These are phyloP conservation scores for Tetradesmus lagerheimii DNA, from an alignment of 139 green algal genomes.

Conservation along the genomic window DNA sequence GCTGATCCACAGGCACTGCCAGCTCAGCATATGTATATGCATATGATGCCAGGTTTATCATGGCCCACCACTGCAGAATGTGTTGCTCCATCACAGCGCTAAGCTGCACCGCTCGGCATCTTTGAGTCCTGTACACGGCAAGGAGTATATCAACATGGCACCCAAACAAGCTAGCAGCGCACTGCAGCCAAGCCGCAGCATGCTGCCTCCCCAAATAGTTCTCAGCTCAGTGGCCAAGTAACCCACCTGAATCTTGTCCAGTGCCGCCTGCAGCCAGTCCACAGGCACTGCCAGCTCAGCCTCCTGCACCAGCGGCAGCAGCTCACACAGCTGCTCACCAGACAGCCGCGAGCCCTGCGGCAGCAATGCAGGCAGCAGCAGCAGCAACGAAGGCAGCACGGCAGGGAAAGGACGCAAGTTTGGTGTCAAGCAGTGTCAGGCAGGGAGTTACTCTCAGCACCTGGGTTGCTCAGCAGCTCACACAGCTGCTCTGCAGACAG, in stretches of 20 bases:
- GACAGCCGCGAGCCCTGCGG: slow-evolving; percentile 8
- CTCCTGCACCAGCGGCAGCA: slow-evolving; percentile 38
- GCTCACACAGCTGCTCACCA: slow-evolving; percentile 32
- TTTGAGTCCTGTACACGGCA: too few species aligned
- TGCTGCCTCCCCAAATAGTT: neutral
- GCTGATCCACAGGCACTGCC: neutral
- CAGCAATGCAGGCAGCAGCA: neutral
- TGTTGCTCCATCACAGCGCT: too few species aligned
- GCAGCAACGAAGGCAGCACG: neutral
- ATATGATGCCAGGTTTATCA: too few species aligned
- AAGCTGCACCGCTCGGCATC: too few species aligned
- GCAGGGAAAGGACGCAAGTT: too few species aligned
- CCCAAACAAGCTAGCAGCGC: neutral
- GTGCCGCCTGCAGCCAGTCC: neutral
- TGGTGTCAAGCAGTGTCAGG: too few species aligned
- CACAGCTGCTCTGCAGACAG: too few species aligned
- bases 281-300: slow-evolving; percentile 35
- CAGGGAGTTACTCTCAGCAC: too few species aligned
- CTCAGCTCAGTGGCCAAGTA: neutral
- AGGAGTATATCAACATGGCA: too few species aligned
- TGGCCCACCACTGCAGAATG: too few species aligned
- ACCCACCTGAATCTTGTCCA: slow-evolving; percentile 19
- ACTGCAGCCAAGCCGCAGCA: neutral
- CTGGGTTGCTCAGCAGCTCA: too few species aligned
- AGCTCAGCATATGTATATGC: too few species aligned